Conservation (phyloP, 2,329 filamentous ascomycete species). For the Atkinsonella texensis region DNA sequence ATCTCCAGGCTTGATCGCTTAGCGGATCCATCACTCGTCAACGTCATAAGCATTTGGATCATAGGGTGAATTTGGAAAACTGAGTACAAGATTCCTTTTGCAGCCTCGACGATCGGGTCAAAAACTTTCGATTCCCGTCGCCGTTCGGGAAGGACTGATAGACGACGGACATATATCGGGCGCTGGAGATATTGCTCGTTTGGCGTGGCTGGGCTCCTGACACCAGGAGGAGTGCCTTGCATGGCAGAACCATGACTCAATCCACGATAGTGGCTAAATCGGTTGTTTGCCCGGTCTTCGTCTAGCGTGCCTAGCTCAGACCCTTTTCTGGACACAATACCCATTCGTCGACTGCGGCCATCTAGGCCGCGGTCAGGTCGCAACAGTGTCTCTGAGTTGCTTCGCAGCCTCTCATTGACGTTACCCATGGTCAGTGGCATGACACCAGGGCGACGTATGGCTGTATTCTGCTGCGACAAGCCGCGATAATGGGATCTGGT, state of each 20-base stretch:
- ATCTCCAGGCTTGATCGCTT: slow-evolving; percentile 54
- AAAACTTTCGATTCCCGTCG: slow-evolving; percentile 48
- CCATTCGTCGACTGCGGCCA: slow-evolving; percentile 51
- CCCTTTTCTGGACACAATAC: slow-evolving; percentile 46
- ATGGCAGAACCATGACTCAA: slow-evolving; percentile 59
- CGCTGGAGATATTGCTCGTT: slow-evolving; percentile 45
- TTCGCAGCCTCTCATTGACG: slow-evolving; percentile 53
- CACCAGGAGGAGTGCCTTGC: slow-evolving; percentile 34
- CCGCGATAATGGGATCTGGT: slow-evolving; percentile 66
- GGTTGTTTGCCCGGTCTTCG: slow-evolving; percentile 49
- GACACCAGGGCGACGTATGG: slow-evolving; percentile 57
- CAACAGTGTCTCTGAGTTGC: slow-evolving; percentile 51
- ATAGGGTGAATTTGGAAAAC: slow-evolving; percentile 57
- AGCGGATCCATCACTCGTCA: slow-evolving; percentile 47
- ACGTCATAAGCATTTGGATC: slow-evolving; percentile 52
- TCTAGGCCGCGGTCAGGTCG: slow-evolving; percentile 37
- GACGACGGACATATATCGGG: slow-evolving; percentile 49
- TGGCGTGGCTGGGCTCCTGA: slow-evolving; percentile 46
- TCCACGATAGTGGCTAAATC: slow-evolving; percentile 55
- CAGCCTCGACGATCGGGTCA: slow-evolving; percentile 51
- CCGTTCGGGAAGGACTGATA: slow-evolving; percentile 52
- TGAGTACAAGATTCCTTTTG: slow-evolving; percentile 54
- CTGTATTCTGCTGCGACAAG: slow-evolving; percentile 54
- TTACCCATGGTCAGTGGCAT: slow-evolving; percentile 59
- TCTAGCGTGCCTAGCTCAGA: slow-evolving; percentile 51